Evolutionary conservation across 2,329 filamentous ascomycete genomes (phyloP).

Genomic region (Beauveria sp.): DNA sequence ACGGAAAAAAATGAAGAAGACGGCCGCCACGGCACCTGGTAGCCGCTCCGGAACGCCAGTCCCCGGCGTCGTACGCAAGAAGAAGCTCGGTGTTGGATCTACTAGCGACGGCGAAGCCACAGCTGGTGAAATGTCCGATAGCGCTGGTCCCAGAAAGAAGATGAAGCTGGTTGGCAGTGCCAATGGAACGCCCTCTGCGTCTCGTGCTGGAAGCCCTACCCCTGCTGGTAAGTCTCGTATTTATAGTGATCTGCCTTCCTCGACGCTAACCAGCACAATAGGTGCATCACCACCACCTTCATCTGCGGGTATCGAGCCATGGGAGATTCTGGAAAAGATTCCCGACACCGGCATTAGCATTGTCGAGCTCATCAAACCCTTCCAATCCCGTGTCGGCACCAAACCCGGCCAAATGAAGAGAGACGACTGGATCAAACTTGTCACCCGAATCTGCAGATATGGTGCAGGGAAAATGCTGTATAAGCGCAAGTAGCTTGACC

Average conservation of each 20-base stretch:
- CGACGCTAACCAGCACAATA: slow-evolving; percentile 8
- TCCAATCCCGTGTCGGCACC: slow-evolving; percentile 45
- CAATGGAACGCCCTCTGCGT: slow-evolving; percentile 48
- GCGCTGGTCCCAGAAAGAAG: slow-evolving; percentile 42
- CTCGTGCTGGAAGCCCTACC: slow-evolving; percentile 53
- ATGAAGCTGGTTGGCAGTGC: slow-evolving; percentile 45
- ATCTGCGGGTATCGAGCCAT: slow-evolving; percentile 33
- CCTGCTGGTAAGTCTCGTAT: slow-evolving; percentile 28
- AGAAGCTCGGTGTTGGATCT: slow-evolving; percentile 45
- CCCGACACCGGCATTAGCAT: slow-evolving; percentile 49
- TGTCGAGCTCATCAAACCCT: slow-evolving; percentile 44
- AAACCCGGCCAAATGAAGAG: slow-evolving; percentile 44
- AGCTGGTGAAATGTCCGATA: slow-evolving; percentile 59
- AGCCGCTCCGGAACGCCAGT: slow-evolving; percentile 52
- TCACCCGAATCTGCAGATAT: slow-evolving; percentile 48
- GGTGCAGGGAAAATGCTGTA: slow-evolving; percentile 46
- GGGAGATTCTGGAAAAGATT: slow-evolving; percentile 48
- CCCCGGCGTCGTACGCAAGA: slow-evolving; percentile 32
- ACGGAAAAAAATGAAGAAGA: slow-evolving; percentile 69
- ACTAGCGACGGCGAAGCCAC: slow-evolving; percentile 68
- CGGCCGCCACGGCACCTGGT: slow-evolving; percentile 38
- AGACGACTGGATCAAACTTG: slow-evolving; percentile 50
- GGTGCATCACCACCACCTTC: slow-evolving; percentile 30
- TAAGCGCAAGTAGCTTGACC: slow-evolving; percentile 19
- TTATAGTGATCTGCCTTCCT: not conserved